A percentile compares a stretch with the other conserved stretches of the same genome.
These are phyloP conservation scores for Pichia californica DNA, from an alignment of 805 yeast species.

Conservation along the genomic window DNA sequence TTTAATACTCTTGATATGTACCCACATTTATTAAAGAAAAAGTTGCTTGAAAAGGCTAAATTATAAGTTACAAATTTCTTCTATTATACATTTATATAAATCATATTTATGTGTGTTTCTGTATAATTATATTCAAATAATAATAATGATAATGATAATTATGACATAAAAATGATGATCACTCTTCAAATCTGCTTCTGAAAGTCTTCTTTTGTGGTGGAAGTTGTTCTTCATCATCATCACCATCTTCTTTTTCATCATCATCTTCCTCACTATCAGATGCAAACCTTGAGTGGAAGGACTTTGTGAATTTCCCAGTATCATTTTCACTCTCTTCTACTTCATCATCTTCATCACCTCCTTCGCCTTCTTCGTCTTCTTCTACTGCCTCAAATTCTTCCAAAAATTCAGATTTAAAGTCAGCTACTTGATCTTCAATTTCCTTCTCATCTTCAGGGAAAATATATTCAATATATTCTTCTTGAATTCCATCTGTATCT, in stretches of 20 bases:
- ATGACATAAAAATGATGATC: too few relatives aligned
- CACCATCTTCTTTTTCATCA: conserved; percentile 1
- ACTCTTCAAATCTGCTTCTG: background rate
- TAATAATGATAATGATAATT: too few relatives aligned
- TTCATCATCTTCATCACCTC: conserved; percentile 2
- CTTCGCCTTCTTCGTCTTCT: background rate
- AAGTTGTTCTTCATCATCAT: background rate
- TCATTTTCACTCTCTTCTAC: background rate
- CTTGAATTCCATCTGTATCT: conserved; percentile 37
- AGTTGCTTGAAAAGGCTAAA: conserved; percentile 22
- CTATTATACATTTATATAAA: too few relatives aligned
- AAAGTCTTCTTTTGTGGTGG: background rate
- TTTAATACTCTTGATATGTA: conserved; percentile 29
- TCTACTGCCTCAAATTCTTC: conserved; percentile 6
- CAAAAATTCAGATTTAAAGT: conserved; percentile 7
- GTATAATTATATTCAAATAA: too few relatives aligned
- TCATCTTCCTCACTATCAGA: conserved; percentile 6
- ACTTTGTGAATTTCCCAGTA: background rate
- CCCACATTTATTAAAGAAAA: conserved; percentile 35
- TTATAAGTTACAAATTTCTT: conserved; percentile 11
- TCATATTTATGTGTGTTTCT: too few relatives aligned
- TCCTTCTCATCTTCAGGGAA: conserved; percentile 56
- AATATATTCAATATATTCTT: conserved; percentile 52
- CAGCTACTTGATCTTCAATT: conserved; percentile 13
- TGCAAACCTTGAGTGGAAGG: conserved; percentile 10